Conservation (phyloP, 371 early-diverging fungal genomes). For the Zopfochytrium polystomum region DNA sequence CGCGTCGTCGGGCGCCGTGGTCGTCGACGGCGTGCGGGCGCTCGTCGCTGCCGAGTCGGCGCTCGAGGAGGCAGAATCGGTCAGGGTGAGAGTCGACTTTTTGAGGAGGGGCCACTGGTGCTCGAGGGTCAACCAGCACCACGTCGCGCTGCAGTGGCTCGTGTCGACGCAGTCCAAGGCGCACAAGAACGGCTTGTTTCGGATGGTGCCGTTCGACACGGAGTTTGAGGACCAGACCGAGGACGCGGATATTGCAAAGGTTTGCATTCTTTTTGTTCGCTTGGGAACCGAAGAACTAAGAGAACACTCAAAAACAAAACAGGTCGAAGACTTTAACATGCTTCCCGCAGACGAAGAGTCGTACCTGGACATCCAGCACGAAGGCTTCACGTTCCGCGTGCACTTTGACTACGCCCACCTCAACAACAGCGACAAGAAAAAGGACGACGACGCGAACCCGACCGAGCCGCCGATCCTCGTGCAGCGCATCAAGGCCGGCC, state of each 20-base stretch:
- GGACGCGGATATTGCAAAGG: background rate
- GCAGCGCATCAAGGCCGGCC: slow-evolving; percentile 25
- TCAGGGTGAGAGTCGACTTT: slow-evolving; percentile 2
- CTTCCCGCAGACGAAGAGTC: slow-evolving; percentile 32
- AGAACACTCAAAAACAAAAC: no score
- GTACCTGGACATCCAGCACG: slow-evolving; percentile 32
- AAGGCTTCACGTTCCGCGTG: slow-evolving; percentile 29
- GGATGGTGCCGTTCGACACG: slow-evolving; percentile 33
- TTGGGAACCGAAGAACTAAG: slow-evolving; percentile 11
- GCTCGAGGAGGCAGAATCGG: slow-evolving; percentile 4
- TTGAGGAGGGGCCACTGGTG: background rate
- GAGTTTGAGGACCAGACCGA: slow-evolving; percentile 23
- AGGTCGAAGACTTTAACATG: slow-evolving; percentile 38
- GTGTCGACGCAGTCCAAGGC: slow-evolving; percentile 28
- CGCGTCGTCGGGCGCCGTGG: no score
- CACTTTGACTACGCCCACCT: slow-evolving; percentile 22
- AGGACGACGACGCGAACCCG: slow-evolving; percentile 10
- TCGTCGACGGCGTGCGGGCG: slow-evolving; percentile 1
- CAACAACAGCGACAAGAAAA: slow-evolving; percentile 7
- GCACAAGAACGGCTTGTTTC: slow-evolving; percentile 34
- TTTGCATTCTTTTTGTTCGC: slow-evolving; percentile 11
- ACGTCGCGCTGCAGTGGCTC: slow-evolving; percentile 42
- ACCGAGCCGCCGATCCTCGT: slow-evolving; percentile 36
- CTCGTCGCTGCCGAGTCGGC: background rate
- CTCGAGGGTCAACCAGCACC: slow-evolving; percentile 19